Evolutionary conservation across 805 yeast genomes (phyloP), one percentile per base, ranked within the genome.

Genomic region (Blastobotrys americana): DNA sequence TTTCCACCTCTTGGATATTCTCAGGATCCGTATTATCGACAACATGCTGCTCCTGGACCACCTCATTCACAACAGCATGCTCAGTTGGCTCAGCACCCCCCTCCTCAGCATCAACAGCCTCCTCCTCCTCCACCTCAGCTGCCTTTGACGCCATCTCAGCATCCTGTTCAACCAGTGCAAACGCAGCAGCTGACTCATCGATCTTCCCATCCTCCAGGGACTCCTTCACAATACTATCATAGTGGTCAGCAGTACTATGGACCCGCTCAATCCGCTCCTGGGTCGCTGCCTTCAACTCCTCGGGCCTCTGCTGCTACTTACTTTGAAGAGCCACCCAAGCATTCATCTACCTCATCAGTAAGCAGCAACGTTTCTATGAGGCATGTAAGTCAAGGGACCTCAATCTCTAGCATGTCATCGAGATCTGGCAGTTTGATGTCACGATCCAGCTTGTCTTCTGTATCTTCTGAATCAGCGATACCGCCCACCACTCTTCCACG

Each of bases 401-500:
- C 31, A 25, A 13, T 25, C 8, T 25, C 31, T 8, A 8, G 10
- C 8, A 25, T 25, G 31, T 25, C 31, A 13, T 25, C 31, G 31
- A 25, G 31, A 13, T 25, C 31, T 8, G 31, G 31, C 10, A 8
- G 10, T 25, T 25, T 25, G 13, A 25, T 25, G 31, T 25, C 31
- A 13, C 31, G 31, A 13, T 25, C 31, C 13, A 25, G 31, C 31
- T 25, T 25, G 31, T 25, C 31, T 8, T 25, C 31, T 8, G 31
- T 25, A 13, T 25, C 31, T 8, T 25, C 31, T 25, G 31, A 25
- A 25, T 25, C 31, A 25, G 31, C 31, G 8, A 25, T 25, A 13
- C 31, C 31, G 8, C 31, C 34, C 13, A 38, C 39, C 2, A 25
- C 39, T 17, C 37, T 49, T 25, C 53, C 53, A 16, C 39, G 53